These are phyloP conservation scores for Candolleomyces aberdarensis DNA, from an alignment of 768 basidiomycete genomes.

Conservation along the genomic window DNA sequence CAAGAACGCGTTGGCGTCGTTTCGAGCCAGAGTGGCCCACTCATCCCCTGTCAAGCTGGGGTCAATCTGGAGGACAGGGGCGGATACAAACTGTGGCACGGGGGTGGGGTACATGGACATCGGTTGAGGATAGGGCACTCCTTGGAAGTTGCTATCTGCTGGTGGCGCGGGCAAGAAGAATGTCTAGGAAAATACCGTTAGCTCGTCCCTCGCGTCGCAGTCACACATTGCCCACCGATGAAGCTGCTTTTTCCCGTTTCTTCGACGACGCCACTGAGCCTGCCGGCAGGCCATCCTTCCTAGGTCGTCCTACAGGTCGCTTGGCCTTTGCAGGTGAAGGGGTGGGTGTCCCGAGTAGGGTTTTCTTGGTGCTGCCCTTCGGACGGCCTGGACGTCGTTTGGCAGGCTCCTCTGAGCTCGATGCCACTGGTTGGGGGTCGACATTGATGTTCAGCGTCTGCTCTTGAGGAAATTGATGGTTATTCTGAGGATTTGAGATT, in stretches of 20 bases:
- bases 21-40: conserved; percentile 59
- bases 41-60: conserved; percentile 55
- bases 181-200: background rate
- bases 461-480: conserved; percentile 10
- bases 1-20: conserved; percentile 56
- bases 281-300: conserved; percentile 80
- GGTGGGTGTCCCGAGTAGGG: conserved; percentile 28
- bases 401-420: conserved; percentile 14
- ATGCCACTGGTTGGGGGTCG: background rate
- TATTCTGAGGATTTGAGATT: conserved; percentile 8
- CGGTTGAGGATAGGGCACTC: conserved; percentile 6
- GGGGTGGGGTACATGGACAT: conserved; percentile 13
- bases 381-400: conserved; percentile 77
- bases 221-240: conserved; percentile 1
- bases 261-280: conserved; percentile 59
- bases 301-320: conserved; percentile 75
- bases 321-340: conserved; percentile 54
- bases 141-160: conserved; percentile 12
- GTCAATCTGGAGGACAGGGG: conserved; percentile 41
- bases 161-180: conserved; percentile 8
- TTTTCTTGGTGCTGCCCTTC: conserved; percentile 78
- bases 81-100: conserved; percentile 22
- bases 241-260: conserved; percentile 20
- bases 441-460: conserved; percentile 1
- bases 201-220: background rate